Conservation (phyloP, 2,329 filamentous ascomycete species). For the Microcyclospora tardicrescens region DNA sequence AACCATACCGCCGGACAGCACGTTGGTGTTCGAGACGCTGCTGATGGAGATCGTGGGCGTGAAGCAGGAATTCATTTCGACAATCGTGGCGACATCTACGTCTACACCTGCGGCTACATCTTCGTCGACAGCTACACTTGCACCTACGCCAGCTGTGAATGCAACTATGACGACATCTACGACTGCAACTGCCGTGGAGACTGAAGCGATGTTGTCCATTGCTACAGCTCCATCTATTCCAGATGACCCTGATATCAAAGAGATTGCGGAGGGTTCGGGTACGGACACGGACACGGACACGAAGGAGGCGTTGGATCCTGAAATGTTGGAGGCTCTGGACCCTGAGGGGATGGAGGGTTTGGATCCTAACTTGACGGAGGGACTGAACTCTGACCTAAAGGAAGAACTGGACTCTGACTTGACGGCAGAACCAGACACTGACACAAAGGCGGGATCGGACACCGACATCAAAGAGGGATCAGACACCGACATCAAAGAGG, state of each 20-base stretch:
- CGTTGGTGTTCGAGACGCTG: constrained; percentile 85
- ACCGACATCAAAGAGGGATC: too few species aligned
- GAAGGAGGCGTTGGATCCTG: too few species aligned
- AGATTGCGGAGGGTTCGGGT: neutral
- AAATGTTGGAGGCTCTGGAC: too few species aligned
- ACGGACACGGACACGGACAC: too few species aligned
- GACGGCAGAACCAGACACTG: too few species aligned
- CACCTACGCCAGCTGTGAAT: neutral
- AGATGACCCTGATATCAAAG: neutral
- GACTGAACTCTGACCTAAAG: too few species aligned
- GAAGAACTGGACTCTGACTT: too few species aligned
- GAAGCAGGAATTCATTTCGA: constrained; percentile 11
- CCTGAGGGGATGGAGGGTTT: too few species aligned
- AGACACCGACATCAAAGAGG: too few species aligned
- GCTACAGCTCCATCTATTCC: constrained; percentile 15
- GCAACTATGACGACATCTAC: neutral
- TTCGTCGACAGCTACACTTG: too few species aligned
- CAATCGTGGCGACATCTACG: neutral
- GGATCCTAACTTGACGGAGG: too few species aligned
- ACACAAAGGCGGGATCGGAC: too few species aligned
- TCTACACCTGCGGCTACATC: neutral
- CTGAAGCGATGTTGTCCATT: constrained; percentile 11
- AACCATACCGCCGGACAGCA: constrained; percentile 62
- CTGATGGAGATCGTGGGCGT: constrained; percentile 72
- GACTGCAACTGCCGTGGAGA: constrained; percentile 3